Conservation (phyloP, 768 basidiomycete genomes). For the Exsudoporus frostii region DNA sequence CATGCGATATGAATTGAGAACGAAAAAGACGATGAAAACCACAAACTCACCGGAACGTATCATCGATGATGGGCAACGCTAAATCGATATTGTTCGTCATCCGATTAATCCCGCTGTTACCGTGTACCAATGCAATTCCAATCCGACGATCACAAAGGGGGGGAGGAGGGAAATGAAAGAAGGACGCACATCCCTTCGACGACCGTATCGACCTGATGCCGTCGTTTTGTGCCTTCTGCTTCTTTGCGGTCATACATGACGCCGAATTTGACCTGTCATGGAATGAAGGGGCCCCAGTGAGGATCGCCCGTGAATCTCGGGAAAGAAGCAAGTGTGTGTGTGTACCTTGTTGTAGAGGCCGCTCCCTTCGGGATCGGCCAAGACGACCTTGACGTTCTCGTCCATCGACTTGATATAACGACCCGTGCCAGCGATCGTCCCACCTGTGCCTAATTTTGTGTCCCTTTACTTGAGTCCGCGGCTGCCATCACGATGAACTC, state of each 20-base stretch:
- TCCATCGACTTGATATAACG: slow-evolving; percentile 76
- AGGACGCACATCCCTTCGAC: slow-evolving; percentile 80
- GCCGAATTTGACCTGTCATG: slow-evolving; percentile 70
- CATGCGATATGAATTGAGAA: not conserved
- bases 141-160: not conserved
- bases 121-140: no score
- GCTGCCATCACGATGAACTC: slow-evolving; percentile 14
- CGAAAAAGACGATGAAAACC: not conserved
- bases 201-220: slow-evolving; percentile 94
- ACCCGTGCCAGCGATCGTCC: slow-evolving; percentile 87
- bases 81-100: slow-evolving; percentile 87
- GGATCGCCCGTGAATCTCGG: not conserved
- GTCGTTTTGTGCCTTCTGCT: slow-evolving; percentile 86
- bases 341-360: slow-evolving; percentile 90
- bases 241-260: slow-evolving; percentile 96
- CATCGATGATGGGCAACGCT: slow-evolving; percentile 81
- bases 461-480: no score
- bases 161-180: slow-evolving; percentile 8
- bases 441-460: slow-evolving; percentile 75
- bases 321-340: not conserved
- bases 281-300: not conserved
- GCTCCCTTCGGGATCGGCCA: slow-evolving; percentile 92
- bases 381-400: slow-evolving; percentile 59
- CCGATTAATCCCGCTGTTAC: slow-evolving; percentile 84
- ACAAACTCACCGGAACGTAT: slow-evolving; percentile 73